These are phyloP conservation scores for Castanospermum australe DNA, from an alignment of 306 rosid genomes.

Conservation along the genomic window DNA sequence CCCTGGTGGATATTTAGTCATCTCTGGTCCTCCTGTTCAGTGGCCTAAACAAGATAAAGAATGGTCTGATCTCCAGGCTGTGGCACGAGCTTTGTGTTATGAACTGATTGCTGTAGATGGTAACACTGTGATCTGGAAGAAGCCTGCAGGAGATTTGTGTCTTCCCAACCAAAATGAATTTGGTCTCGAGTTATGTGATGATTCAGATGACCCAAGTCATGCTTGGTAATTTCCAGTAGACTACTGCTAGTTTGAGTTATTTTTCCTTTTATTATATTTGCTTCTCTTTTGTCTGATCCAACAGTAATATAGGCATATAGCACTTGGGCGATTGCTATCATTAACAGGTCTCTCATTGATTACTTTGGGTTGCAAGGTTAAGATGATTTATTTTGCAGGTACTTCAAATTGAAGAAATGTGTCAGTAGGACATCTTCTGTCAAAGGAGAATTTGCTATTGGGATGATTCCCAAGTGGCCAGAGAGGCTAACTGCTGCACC, in stretches of 20 bases:
- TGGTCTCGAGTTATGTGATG: constrained; percentile 75
- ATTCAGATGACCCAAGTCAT: constrained; percentile 65
- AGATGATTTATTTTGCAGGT: constrained; percentile 58
- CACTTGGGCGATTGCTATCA: background rate
- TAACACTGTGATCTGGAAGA: constrained; percentile 92
- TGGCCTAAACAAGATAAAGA: constrained; percentile 96
- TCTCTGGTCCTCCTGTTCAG: constrained; percentile 96
- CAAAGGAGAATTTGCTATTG: constrained; percentile 76
- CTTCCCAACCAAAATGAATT: constrained; percentile 83
- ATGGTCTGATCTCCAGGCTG: constrained; percentile 95
- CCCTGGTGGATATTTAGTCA: constrained; percentile 86
- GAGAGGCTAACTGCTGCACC: constrained; percentile 70
- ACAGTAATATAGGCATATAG: constrained; percentile 10
- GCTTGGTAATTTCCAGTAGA: constrained; percentile 66
- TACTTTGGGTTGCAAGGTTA: constrained; percentile 14
- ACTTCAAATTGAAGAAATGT: constrained; percentile 80
- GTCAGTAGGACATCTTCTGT: constrained; percentile 64
- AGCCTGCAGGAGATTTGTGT: constrained; percentile 69
- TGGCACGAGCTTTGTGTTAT: constrained; percentile 88
- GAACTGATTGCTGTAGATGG: constrained; percentile 84
- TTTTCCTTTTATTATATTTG: constrained; percentile 15
- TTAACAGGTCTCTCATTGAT: background rate
- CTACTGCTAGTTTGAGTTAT: constrained; percentile 4
- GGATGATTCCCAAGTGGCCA: constrained; percentile 86
- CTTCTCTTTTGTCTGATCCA: background rate